phyloP scores from a whole-genome alignment of 352 stramenopile species.

The Globisporangium paroecandrum region DNA sequence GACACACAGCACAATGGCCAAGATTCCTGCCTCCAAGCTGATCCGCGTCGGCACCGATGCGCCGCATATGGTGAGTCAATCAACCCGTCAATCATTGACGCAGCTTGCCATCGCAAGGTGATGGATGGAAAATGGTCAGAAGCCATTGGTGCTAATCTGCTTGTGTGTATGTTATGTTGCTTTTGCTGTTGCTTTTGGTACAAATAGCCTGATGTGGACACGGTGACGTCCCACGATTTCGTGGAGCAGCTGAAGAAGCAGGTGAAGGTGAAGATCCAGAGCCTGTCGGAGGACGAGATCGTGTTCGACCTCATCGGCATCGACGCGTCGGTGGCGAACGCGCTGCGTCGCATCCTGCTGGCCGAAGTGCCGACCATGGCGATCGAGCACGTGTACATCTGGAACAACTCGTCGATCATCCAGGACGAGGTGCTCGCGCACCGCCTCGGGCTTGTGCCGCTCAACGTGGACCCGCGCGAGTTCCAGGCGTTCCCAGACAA shows the following conservation, averaged over 20 bases:
- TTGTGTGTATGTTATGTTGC: background rate
- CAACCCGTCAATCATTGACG: too few relatives aligned
- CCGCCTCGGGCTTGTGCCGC: conserved; percentile 83
- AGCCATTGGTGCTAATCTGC: background rate
- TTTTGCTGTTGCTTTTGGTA: background rate
- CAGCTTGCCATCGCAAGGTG: background rate
- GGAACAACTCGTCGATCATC: conserved; percentile 93
- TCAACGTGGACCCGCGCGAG: conserved; percentile 80
- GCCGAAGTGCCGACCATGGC: conserved; percentile 92
- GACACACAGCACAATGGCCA: conserved; percentile 40
- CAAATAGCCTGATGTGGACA: conserved; percentile 67
- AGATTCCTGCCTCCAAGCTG: conserved; percentile 59
- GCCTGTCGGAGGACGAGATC: conserved; percentile 83
- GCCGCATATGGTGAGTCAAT: conserved; percentile 63
- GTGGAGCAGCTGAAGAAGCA: conserved; percentile 82
- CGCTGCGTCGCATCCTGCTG: conserved; percentile 88
- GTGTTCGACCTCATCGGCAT: conserved; percentile 91
- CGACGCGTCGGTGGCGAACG: conserved; percentile 91
- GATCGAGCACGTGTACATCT: conserved; percentile 94
- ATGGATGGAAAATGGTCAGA: background rate
- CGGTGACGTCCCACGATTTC: conserved; percentile 69
- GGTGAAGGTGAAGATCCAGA: conserved; percentile 84
- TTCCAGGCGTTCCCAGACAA: conserved; percentile 86
- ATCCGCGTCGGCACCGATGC: conserved; percentile 74
- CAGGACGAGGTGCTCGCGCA: conserved; percentile 92